phyloP scores from a whole-genome alignment of 176 grass and related monocot genomes.

The Canna indica region DNA sequence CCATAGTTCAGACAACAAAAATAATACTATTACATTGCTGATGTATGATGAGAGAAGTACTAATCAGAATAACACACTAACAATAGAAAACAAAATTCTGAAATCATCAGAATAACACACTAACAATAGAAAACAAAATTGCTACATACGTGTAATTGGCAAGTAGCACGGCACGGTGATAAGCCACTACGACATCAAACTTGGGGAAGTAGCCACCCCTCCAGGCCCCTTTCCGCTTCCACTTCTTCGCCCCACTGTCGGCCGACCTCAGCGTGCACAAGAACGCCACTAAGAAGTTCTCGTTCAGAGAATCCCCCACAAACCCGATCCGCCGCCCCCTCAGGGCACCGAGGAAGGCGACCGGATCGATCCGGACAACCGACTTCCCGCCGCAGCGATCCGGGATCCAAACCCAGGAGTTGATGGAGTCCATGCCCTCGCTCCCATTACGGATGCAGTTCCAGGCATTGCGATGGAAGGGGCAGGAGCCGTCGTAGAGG shows the following conservation, averaged over 20 bases:
- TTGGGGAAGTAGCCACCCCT: constrained; percentile 71
- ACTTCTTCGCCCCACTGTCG: constrained; percentile 50
- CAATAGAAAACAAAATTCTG: constrained; percentile 12
- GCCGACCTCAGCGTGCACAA: constrained; percentile 61
- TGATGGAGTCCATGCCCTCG: constrained; percentile 36
- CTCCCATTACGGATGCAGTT: constrained; percentile 71
- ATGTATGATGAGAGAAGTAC: too few species aligned
- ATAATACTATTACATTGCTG: too few species aligned
- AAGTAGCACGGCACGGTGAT: constrained; percentile 87
- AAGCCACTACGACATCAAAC: constrained; percentile 59
- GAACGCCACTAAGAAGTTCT: constrained; percentile 78
- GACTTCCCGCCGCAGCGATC: constrained; percentile 47
- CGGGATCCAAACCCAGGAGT: constrained; percentile 58
- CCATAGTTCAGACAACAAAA: too few species aligned
- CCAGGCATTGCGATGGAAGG: constrained; percentile 88
- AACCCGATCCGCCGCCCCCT: constrained; percentile 50
- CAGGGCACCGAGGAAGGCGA: constrained; percentile 36
- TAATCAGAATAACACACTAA: not conserved
- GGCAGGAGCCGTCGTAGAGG: constrained; percentile 56
- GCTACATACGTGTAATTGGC: constrained; percentile 67
- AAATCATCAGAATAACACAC: not conserved
- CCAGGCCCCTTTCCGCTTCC: constrained; percentile 92
- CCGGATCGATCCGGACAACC: constrained; percentile 49
- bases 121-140: constrained; percentile 8
- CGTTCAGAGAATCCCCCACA: constrained; percentile 70